Conservation (phyloP, 2,329 filamentous ascomycete genomes). For the Calycina marina region DNA sequence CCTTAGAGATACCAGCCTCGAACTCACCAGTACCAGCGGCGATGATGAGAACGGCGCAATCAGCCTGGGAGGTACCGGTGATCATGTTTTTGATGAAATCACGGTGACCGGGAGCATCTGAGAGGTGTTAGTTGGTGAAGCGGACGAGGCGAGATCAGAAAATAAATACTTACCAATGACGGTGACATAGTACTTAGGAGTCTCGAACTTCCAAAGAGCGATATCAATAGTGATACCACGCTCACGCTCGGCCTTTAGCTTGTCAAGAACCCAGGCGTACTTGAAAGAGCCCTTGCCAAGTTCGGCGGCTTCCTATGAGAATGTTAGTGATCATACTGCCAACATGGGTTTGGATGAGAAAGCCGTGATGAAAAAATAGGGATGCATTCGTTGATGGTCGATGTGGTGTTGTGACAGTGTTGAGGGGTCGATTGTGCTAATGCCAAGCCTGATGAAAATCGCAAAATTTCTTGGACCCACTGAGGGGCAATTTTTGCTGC, state of each 20-base stretch:
- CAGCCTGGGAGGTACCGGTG: conserved; percentile 99
- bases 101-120: conserved; percentile 97
- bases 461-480: conserved; percentile 19
- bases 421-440: conserved; percentile 7
- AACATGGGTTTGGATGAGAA: neutral
- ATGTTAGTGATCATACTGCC: conserved; percentile 10
- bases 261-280: conserved; percentile 99
- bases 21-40: conserved; percentile 99
- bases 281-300: conserved; percentile 99
- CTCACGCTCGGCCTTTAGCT: conserved; percentile 99
- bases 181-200: conserved; percentile 92
- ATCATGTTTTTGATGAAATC: conserved; percentile 99
- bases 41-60: conserved; percentile 99
- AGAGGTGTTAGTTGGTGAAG: conserved; percentile 4
- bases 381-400: conserved; percentile 4
- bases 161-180: conserved; percentile 83
- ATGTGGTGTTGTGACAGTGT: too few species aligned
- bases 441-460: conserved; percentile 5
- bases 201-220: conserved; percentile 99
- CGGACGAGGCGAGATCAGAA: neutral
- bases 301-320: conserved; percentile 80
- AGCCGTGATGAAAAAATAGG: neutral
- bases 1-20: conserved; percentile 99
- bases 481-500: conserved; percentile 21
- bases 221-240: conserved; percentile 99